Evolutionary conservation across 2,329 filamentous ascomycete species (phyloP).

Genomic region (Ascochyta viciae-villosae): DNA sequence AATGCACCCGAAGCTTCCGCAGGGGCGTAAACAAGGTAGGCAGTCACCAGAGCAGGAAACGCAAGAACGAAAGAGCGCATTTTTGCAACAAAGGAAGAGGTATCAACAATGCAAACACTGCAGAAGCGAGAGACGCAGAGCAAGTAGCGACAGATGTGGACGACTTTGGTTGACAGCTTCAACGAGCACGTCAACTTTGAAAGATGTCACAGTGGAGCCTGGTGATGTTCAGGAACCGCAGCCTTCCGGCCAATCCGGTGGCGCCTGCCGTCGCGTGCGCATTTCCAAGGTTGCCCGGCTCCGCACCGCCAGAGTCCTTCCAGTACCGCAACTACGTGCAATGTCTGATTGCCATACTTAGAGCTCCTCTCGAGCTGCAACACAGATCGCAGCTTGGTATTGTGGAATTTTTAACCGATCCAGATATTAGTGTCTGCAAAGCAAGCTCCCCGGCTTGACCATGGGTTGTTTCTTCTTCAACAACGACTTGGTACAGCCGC

Average conservation of each 20-base stretch:
- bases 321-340: not conserved
- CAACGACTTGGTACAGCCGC: not conserved
- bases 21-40: conserved; percentile 39
- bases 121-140: conserved; percentile 1
- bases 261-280: conserved; percentile 9
- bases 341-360: not conserved
- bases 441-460: not conserved
- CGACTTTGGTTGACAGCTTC: conserved; percentile 12
- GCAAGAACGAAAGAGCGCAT: conserved; percentile 33
- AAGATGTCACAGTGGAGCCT: conserved; percentile 32
- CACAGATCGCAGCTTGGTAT: not conserved
- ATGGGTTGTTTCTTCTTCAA: not conserved
- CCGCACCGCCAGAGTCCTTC: not conserved
- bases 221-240: conserved; percentile 21
- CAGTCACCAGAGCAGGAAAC: conserved; percentile 21
- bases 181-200: conserved; percentile 19
- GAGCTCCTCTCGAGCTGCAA: not conserved
- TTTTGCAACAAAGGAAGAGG: not conserved
- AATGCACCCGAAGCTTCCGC: conserved; percentile 55
- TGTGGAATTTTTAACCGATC: not conserved
- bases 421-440: not conserved
- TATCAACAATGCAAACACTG: not conserved
- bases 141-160: conserved; percentile 1
- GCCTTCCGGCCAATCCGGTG: conserved; percentile 28
- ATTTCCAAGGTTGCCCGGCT: not conserved